Evolutionary conservation across 805 yeast genomes (phyloP), one percentile per base, ranked within the genome.

Genomic region (Candida corydali): DNA sequence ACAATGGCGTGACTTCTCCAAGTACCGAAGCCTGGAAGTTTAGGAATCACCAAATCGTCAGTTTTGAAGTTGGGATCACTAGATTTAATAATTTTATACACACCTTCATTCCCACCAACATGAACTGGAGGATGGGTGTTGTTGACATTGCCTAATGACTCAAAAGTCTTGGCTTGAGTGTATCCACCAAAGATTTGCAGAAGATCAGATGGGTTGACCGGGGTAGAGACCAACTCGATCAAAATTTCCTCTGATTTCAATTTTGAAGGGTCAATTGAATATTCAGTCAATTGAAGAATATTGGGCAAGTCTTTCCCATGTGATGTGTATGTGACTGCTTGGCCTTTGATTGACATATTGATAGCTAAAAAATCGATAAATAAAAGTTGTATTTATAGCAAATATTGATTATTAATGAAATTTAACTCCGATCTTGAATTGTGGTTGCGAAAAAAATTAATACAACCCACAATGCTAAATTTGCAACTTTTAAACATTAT

Each of bases 41-140:
- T 53, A 9, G 97, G 96, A 32, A 89, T 74, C 27, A 81, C 87
- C 86, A 93, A 85, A 57, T 93, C 98, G 31, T 96, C 96, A 2
- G 65, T 62, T 30, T 65, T 48, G 35, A 85, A 65, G 5, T 54
- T 49, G 3, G 46, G 41, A 8, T 69, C 46, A 15, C 95, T 96
- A 8, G 76, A 74, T 37, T 80, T 77, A n/a, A 85, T 54, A n/a
- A 91, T 81, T 54, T 86, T 83, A 54, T 86, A 89, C 8, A 86
- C 73, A 16, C 96, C 98, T 61, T 91, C 98, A 56, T 93, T 93
- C 37, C 98, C 98, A 25, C 89, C 87, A 32, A 87, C 81, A 4
- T 95, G 94, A 8, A 29, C 32, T 8, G 33, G n/a, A 7, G 77
- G 63, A 3, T 94, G 89, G 5, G 41, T 44, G 9, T 18, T 33